These are phyloP conservation scores for Margaritispora aquatica DNA, from an alignment of 495 filamentous ascomycete genomes.

Conservation along the genomic window DNA sequence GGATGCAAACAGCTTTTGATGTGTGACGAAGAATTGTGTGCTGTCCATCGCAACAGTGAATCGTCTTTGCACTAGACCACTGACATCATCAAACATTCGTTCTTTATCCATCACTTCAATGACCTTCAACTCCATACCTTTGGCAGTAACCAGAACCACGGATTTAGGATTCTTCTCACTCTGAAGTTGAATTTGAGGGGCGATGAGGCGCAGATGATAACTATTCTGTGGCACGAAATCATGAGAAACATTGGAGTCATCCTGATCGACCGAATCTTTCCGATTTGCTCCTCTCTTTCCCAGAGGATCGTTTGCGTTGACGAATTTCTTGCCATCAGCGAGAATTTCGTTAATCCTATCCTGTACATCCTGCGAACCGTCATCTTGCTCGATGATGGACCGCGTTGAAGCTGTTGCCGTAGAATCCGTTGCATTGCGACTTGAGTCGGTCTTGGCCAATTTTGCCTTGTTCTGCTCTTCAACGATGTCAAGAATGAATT, in stretches of 20 bases:
- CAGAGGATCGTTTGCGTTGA: constrained; percentile 59
- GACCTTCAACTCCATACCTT: constrained; percentile 94
- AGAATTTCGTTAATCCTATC: constrained; percentile 85
- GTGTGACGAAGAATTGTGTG: constrained; percentile 95
- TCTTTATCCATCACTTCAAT: constrained; percentile 97
- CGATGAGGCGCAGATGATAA: constrained; percentile 91
- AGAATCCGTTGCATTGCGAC: constrained; percentile 20
- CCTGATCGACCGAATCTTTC: constrained; percentile 41
- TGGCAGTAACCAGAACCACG: constrained; percentile 86
- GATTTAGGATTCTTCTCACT: constrained; percentile 96
- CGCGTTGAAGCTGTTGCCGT: constrained; percentile 30
- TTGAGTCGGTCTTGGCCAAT: constrained; percentile 33
- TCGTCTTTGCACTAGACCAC: constrained; percentile 87
- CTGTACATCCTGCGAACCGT: constrained; percentile 62
- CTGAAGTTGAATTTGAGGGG: constrained; percentile 94
- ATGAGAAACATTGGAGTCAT: constrained; percentile 70
- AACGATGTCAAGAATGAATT: constrained; percentile 96
- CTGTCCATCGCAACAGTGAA: constrained; percentile 94
- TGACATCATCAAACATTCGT: constrained; percentile 84
- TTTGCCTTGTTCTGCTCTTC: constrained; percentile 79
- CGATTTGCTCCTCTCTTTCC: constrained; percentile 17
- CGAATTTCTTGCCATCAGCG: constrained; percentile 76
- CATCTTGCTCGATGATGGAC: constrained; percentile 38
- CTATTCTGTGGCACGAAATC: constrained; percentile 91
- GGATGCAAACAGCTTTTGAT: constrained; percentile 74